Evolutionary conservation across 352 stramenopile genomes (phyloP), one percentile per base, ranked within the genome.

Genomic region (Phytophthora pseudosyringae): DNA sequence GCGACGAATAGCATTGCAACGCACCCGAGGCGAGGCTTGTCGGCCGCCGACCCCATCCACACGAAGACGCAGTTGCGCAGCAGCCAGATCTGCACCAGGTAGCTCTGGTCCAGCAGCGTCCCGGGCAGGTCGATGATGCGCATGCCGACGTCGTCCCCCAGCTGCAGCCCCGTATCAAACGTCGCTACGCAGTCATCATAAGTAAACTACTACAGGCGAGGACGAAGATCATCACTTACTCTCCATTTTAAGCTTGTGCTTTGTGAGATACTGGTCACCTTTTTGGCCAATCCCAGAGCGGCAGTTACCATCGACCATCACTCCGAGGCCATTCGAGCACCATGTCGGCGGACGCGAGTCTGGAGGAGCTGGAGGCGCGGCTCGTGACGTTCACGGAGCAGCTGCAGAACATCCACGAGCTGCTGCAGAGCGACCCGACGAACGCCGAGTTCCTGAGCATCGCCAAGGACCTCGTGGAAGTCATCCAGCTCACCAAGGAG

Each of bases 401-500:
- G 75, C 83, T 93, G 36, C 74, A 86, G 67, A 91, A 78, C 76
- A 93, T 95, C 67, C 76, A 93, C 36, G 67, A 89, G 73, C 75
- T 95, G 47, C 69, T 95, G 39, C 77, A 90, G 60, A 80, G 62
- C 29, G 87, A 95, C 31, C 68, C 84, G 25, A 73, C 79, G 28
- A 95, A 95, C 36, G 51, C 26, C 32, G 87, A 95, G 77, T 93
- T 88, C 57, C 59, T 93, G 46, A 69, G 68, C 31, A 94, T 95
- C 75, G 81, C 87, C 10, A 76, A 81, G 38, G 87, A 95, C 58
- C 82, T 95, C 26, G 76, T 90, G 16, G 87, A 95, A 57, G 87
- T 95, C 49, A 93, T 95, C 55, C 80, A 76, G n/a, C 80, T 95
- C 50, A 95, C 87, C 25, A 88, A 91, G 56, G 83, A 93, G 71